A percentile compares a stretch with the other conserved stretches of the same genome.
These are phyloP conservation scores for Zychaea mexicana DNA, from an alignment of 371 early-diverging fungal species.

Conservation along the genomic window DNA sequence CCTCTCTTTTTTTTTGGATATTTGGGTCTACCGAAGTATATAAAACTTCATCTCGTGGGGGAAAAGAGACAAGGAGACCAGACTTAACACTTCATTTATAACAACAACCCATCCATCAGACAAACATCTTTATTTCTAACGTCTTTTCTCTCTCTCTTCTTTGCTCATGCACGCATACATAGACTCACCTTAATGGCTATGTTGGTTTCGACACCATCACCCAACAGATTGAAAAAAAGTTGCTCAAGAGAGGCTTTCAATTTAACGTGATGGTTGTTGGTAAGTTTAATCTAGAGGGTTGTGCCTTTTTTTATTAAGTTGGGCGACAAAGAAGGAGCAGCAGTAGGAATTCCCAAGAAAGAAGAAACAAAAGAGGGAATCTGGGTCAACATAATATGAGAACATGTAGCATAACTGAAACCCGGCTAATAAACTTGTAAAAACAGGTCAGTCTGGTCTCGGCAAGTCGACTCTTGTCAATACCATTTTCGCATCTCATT, in stretches of 20 bases:
- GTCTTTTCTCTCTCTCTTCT: not conserved
- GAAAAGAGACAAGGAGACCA: too few relatives aligned
- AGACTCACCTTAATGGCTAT: slow-evolving; percentile 73
- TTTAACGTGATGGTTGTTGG: slow-evolving; percentile 96
- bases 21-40: too few relatives aligned
- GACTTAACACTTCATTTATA: too few relatives aligned
- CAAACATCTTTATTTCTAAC: not conserved
- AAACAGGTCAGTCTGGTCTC: slow-evolving; percentile 92
- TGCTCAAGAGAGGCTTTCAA: slow-evolving; percentile 92
- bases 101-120: too few relatives aligned
- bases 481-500: slow-evolving; percentile 85
- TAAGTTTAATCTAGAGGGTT: slow-evolving; percentile 21
- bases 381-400: too few relatives aligned
- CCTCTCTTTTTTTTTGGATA: not conserved
- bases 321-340: too few relatives aligned
- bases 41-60: not conserved
- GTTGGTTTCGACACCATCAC: slow-evolving; percentile 97
- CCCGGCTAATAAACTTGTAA: too few relatives aligned
- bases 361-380: too few relatives aligned
- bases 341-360: too few relatives aligned
- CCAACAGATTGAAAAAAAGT: slow-evolving; percentile 90
- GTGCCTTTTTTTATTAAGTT: not conserved
- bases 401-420: too few relatives aligned
- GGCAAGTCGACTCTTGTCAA: slow-evolving; percentile 99
- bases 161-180: not conserved